phyloP scores from a whole-genome alignment of 371 early-diverging fungal species.

The Mucor circinelloides region DNA sequence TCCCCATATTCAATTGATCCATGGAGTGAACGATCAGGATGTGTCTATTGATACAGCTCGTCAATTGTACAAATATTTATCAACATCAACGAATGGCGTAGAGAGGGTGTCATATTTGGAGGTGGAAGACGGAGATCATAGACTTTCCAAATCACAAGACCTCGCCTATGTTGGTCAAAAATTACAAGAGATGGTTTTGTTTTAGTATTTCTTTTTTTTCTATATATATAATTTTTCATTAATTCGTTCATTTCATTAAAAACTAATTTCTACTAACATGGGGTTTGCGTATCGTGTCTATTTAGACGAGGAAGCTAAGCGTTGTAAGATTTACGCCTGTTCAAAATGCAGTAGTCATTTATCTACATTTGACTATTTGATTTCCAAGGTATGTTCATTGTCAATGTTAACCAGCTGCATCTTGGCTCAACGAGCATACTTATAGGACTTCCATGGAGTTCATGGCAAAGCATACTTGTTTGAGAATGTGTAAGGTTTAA shows the following conservation, averaged over 20 bases:
- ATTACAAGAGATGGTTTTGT: background rate
- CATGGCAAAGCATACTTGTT: conserved; percentile 70
- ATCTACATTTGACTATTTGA: conserved; percentile 59
- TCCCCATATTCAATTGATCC: conserved; percentile 27
- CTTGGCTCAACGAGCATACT: background rate
- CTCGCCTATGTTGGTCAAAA: background rate
- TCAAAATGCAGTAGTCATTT: conserved; percentile 76
- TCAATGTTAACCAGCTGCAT: background rate
- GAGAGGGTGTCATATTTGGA: conserved; percentile 19
- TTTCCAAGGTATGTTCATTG: conserved; percentile 59
- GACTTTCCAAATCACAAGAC: conserved; percentile 39
- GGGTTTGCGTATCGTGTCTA: conserved; percentile 61
- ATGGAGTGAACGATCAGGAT: conserved; percentile 38
- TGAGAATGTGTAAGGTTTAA: conserved; percentile 63
- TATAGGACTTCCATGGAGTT: conserved; percentile 64
- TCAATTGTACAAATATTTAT: conserved; percentile 11
- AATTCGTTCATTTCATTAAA: background rate
- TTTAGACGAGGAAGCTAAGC: conserved; percentile 42
- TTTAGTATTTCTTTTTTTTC: conserved; percentile 4
- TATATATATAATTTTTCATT: background rate
- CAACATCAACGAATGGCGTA: background rate
- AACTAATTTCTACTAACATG: conserved; percentile 33
- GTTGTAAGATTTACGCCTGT: conserved; percentile 59
- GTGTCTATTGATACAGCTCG: conserved; percentile 18
- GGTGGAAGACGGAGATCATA: conserved; percentile 45